phyloP scores from a whole-genome alignment of 805 yeast species.

The Candida coquimbonensis region DNA sequence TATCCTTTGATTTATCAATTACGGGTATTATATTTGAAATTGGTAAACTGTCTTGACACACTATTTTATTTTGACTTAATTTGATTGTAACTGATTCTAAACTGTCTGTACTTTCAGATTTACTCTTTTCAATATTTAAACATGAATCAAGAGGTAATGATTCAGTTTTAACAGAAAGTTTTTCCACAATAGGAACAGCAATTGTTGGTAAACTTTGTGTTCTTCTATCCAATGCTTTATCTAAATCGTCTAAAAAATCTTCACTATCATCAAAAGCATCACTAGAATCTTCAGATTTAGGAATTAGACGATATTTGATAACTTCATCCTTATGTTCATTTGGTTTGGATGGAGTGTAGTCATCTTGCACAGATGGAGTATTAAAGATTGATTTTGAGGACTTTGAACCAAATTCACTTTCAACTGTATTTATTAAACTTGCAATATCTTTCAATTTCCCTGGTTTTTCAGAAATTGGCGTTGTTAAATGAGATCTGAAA shows the following conservation, averaged over 20 bases:
- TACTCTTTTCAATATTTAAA: too few species aligned
- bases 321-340: neutral
- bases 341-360: conserved; percentile 14
- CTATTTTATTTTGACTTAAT: conserved; percentile 3
- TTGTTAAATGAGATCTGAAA: conserved; percentile 5
- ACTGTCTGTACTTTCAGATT: neutral
- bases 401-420: conserved; percentile 4
- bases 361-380: neutral
- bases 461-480: conserved; percentile 1
- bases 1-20: conserved; percentile 4
- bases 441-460: conserved; percentile 13
- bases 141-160: too few species aligned
- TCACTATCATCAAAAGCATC: conserved; percentile 22
- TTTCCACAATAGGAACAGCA: too few species aligned
- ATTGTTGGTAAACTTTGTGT: neutral
- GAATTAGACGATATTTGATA: neutral
- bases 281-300: conserved; percentile 13
- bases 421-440: conserved; percentile 13
- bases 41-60: neutral
- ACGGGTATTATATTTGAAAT: too few species aligned
- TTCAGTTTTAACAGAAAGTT: too few species aligned
- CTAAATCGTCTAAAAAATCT: conserved; percentile 17
- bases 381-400: conserved; percentile 6
- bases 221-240: conserved; percentile 4
- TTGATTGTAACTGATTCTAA: neutral